phyloP scores from a whole-genome alignment of 164 flowering plant genomes.

The Brasenia schreberi region DNA sequence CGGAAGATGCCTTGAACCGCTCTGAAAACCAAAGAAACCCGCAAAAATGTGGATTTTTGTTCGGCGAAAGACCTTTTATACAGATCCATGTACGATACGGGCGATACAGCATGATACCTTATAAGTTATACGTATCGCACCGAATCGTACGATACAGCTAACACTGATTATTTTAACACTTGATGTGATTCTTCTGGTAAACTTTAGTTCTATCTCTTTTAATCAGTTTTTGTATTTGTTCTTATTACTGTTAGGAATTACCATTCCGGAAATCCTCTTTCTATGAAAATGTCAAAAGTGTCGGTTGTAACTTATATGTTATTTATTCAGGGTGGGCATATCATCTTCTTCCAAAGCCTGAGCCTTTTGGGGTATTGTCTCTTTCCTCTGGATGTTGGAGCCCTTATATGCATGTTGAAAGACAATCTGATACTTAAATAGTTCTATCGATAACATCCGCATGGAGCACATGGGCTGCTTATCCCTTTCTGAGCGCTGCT shows the following conservation, averaged over 20 bases:
- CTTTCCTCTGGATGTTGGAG: slow-evolving; percentile 84
- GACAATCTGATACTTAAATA: slow-evolving; percentile 59
- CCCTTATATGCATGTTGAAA: slow-evolving; percentile 73
- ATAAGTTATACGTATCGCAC: too few relatives aligned
- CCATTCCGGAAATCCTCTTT: background rate
- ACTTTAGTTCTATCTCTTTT: background rate
- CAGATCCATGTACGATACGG: too few relatives aligned
- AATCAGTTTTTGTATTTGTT: background rate
- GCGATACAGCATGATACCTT: too few relatives aligned
- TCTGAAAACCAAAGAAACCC: too few relatives aligned
- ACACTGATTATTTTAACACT: slow-evolving; percentile 79
- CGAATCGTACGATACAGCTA: too few relatives aligned
- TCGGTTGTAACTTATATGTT: background rate
- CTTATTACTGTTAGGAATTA: background rate
- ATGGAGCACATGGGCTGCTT: slow-evolving; percentile 99
- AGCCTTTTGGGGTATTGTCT: slow-evolving; percentile 94
- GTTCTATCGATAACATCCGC: slow-evolving; percentile 79
- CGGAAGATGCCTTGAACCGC: too few relatives aligned
- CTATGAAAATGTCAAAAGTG: too few relatives aligned
- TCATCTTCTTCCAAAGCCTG: slow-evolving; percentile 91
- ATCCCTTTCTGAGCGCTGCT: slow-evolving; percentile 97
- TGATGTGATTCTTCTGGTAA: slow-evolving; percentile 89
- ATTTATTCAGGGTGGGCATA: slow-evolving; percentile 75
- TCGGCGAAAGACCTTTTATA: too few relatives aligned
- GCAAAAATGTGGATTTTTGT: too few relatives aligned